A percentile compares a stretch with the other conserved stretches of the same genome.
phyloP scores from a whole-genome alignment of 208 protist species.

The Wallacemonas sp. region DNA sequence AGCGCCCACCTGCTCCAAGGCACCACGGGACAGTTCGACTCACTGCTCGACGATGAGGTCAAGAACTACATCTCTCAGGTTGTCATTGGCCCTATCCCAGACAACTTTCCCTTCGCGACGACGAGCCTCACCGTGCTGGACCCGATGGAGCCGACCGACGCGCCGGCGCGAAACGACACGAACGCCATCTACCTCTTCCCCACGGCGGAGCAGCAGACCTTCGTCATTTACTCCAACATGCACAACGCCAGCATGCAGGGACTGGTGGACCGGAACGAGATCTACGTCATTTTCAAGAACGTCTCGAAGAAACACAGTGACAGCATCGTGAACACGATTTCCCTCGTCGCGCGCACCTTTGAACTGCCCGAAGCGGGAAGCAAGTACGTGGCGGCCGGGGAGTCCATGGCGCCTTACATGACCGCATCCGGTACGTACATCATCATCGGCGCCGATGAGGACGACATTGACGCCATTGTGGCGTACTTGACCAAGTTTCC shows the following conservation, averaged over 20 bases:
- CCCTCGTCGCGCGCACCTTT: conserved; percentile 5
- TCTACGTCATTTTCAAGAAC: background rate
- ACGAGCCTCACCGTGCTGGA: background rate
- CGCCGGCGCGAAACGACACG: background rate
- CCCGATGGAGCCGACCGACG: background rate
- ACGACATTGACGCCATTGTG: conserved; percentile 1
- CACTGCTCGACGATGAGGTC: background rate
- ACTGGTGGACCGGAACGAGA: background rate
- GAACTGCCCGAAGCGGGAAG: background rate
- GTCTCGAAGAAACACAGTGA: background rate
- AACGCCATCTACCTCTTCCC: conserved; percentile 29
- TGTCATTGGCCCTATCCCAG: background rate
- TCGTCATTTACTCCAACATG: conserved; percentile 23
- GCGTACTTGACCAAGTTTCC: background rate
- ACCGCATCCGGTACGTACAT: conserved; percentile 2
- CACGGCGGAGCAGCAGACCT: conserved; percentile 50
- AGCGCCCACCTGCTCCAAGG: background rate
- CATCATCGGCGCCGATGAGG: conserved; percentile 10
- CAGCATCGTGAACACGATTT: background rate
- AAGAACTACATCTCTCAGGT: background rate
- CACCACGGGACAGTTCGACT: background rate
- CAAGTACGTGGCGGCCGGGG: background rate
- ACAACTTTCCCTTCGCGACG: background rate
- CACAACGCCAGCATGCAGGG: background rate
- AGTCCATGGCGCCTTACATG: background rate